Evolutionary conservation across 2,329 filamentous ascomycete species (phyloP), one percentile per base, ranked within the genome.

Genomic region (Emericellopsis atlantica): DNA sequence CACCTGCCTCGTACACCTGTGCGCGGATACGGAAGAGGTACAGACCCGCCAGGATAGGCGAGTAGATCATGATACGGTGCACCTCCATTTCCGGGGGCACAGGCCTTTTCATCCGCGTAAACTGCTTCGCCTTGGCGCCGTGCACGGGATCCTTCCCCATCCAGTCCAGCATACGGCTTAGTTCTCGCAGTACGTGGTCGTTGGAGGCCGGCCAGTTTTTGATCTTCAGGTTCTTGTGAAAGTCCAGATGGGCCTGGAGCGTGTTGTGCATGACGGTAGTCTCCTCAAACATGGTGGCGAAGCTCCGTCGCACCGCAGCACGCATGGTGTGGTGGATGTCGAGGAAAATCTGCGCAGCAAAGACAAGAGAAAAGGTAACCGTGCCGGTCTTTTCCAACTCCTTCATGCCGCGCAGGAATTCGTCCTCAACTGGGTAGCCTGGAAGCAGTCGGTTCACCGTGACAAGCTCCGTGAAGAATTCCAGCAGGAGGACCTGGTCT

Each of bases 331-430:
- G 55, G 12, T 62, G 56, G 24, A 65, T 59, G 36, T 68, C 64
- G 5, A 69, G 57, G 43, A 60, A 62, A 10, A 64, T 42, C 37
- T 68, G 63, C 6, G 55, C 51, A 7, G 61, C 62, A 41, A 67
- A 69, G 2, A 58, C 49, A 8, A 60, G 50, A 44, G 54, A 59
- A 29, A 66, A 54, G 0, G 63, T 49, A 3, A 62, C 40, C 6
- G 54, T 34, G 2, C 44, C 35, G 0, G 56, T 63, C 6, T 50
- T 43, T 24, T 51, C 46, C n/a, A 62, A 42, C 34, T 60, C 49
- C 15, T 49, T 47, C 9, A 66, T 47, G 2, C 57, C 58, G 2
- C 59, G 58, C 4, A 59, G 49, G 23, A 66, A 52, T 40, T 61
- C 59, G 40, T 68, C 65, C 36, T 60, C 47, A 6, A 55, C 48